Evolutionary conservation across 2,329 filamentous ascomycete species (phyloP), one percentile per base, ranked within the genome.

Genomic region (Basipetospora chlamydospora): DNA sequence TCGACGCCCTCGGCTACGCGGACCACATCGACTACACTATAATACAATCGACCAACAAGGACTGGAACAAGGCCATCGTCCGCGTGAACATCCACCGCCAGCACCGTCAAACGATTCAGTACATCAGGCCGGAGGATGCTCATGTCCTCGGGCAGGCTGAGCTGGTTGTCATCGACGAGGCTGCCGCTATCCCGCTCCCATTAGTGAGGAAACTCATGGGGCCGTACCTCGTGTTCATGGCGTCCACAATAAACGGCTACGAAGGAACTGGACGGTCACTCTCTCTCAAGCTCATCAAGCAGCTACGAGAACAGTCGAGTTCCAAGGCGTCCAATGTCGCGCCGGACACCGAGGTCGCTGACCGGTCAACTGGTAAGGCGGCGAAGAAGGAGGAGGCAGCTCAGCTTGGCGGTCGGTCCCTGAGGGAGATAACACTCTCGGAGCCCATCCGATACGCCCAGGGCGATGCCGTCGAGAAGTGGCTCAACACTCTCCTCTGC

Each of bases 41-140:
- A 46, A 86, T 96, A 39, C 90, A 98, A 53, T 95, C 87, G 2
- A 96, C 88, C 3, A 95, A 98, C 56, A 88, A 90, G 1, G 88
- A 95, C 46, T 95, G 96, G 65, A 95, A 96, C 67, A 98, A 98
- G 63, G 90, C 90, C 3, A 93, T 98, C 51, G 90, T 98, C 15
- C 72, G 90, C 36, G 90, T 98, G 45, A 96, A 98, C 59, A 77
- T 98, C 33, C 86, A 96, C 61, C 71, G 87, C 43, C 80, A 92
- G 49, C 90, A 98, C 60, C 77, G 90, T 30, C 90, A 98, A 59
- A 96, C 90, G 0, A 98, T 98, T 33, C 90, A 98, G 57, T 98
- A 98, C 54, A 95, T 98, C 45, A 80, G 92, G 46, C 92, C 90
- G 0, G 86, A 98, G 58, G 90, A 98, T 59, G 79, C 87, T 2